Conservation (phyloP, 257 asterid genomes). For the Cruciata laevipes region DNA sequence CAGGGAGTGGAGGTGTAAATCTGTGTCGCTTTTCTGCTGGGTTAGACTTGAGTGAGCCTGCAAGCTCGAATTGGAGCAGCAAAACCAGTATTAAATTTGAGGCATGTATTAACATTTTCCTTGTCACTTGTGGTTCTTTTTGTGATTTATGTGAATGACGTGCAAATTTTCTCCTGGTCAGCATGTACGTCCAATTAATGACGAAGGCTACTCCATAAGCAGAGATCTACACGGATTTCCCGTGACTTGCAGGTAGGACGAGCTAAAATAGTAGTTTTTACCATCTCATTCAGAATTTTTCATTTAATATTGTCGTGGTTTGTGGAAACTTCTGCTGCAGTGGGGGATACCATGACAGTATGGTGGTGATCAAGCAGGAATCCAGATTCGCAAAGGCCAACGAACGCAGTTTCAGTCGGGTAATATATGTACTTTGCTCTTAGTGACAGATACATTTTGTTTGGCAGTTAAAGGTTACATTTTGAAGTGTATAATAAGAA, state of each 20-base stretch:
- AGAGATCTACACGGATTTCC: constrained; percentile 91
- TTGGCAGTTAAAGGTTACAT: constrained; percentile 2
- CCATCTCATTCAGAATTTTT: constrained; percentile 10
- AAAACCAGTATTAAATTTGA: constrained; percentile 89
- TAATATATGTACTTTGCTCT: constrained; percentile 29
- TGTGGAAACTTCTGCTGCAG: constrained; percentile 34
- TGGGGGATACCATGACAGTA: constrained; percentile 77
- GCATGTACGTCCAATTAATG: constrained; percentile 77
- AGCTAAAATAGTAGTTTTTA: constrained; percentile 13
- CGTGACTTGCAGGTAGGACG: constrained; percentile 79
- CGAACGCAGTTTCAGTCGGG: constrained; percentile 68
- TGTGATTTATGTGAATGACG: background rate
- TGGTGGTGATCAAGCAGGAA: constrained; percentile 91
- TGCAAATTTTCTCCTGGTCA: constrained; percentile 25
- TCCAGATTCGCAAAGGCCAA: constrained; percentile 82
- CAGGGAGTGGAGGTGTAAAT: constrained; percentile 86
- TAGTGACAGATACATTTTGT: background rate
- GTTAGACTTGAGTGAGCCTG: constrained; percentile 86
- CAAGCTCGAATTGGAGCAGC: constrained; percentile 92
- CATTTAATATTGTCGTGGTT: constrained; percentile 14
- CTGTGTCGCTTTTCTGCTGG: constrained; percentile 83
- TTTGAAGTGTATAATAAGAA: background rate
- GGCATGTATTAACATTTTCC: constrained; percentile 28
- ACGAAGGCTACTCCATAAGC: constrained; percentile 71
- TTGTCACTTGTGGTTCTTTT: constrained; percentile 6